Conservation (phyloP, 2,329 filamentous ascomycete genomes). For the Ceratocystis alfenasii region DNA sequence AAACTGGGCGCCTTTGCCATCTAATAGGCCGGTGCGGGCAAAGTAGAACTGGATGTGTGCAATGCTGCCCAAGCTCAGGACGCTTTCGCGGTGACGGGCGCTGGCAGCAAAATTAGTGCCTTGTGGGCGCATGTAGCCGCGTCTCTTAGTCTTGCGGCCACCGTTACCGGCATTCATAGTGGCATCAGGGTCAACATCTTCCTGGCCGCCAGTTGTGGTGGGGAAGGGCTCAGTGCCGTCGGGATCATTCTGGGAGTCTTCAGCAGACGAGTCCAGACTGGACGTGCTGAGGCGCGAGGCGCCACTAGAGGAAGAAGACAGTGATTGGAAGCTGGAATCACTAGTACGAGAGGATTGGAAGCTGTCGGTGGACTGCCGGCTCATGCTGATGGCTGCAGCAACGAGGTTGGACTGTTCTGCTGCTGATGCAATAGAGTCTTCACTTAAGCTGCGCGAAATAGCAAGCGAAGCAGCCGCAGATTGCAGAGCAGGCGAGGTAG, state of each 20-base stretch:
- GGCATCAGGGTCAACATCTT: conserved; percentile 32
- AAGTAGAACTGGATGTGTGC: conserved; percentile 98
- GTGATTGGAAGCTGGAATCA: conserved; percentile 13
- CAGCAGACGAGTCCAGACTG: background rate
- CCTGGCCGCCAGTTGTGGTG: conserved; percentile 36
- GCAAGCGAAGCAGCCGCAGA: conserved; percentile 20
- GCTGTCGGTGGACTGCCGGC: conserved; percentile 20
- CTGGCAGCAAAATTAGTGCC: conserved; percentile 84
- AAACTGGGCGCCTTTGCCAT: conserved; percentile 82
- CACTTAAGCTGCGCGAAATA: conserved; percentile 20
- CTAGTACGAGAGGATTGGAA: conserved; percentile 19
- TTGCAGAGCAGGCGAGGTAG: conserved; percentile 20
- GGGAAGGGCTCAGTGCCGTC: conserved; percentile 20
- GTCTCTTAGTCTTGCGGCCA: conserved; percentile 32
- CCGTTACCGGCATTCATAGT: conserved; percentile 1
- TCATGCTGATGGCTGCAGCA: conserved; percentile 19
- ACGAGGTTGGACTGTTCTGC: conserved; percentile 41
- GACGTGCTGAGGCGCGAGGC: background rate
- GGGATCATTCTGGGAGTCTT: background rate
- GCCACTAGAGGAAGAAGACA: background rate
- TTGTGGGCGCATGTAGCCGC: conserved; percentile 79
- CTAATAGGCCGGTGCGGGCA: conserved; percentile 80
- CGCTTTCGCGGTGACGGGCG: conserved; percentile 80
- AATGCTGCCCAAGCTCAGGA: conserved; percentile 92
- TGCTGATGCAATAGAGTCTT: conserved; percentile 45